These are phyloP conservation scores for Neoarthrinium moseri DNA, from an alignment of 2,329 filamentous ascomycete genomes.

Conservation along the genomic window DNA sequence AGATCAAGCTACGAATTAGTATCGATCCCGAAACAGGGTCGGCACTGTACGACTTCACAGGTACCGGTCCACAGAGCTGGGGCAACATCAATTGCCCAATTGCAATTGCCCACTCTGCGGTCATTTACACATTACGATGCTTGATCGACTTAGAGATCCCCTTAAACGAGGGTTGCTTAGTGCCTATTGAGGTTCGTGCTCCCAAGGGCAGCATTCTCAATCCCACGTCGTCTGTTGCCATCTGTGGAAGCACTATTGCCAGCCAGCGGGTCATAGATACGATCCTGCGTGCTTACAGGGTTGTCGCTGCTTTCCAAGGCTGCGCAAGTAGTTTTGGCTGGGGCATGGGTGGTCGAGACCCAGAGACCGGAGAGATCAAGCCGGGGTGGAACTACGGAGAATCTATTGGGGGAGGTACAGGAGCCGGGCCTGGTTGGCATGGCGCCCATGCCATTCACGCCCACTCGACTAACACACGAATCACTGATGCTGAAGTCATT, in stretches of 20 bases:
- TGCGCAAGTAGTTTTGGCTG: slow-evolving; percentile 59
- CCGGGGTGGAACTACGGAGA: slow-evolving; percentile 73
- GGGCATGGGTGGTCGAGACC: slow-evolving; percentile 20
- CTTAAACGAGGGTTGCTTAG: slow-evolving; percentile 70
- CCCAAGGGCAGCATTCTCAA: slow-evolving; percentile 27
- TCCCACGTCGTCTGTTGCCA: slow-evolving; percentile 17
- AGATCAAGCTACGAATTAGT: slow-evolving; percentile 20
- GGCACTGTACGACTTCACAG: slow-evolving; percentile 53
- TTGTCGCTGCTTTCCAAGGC: slow-evolving; percentile 28
- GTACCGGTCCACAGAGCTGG: slow-evolving; percentile 51
- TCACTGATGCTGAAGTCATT: slow-evolving; percentile 69
- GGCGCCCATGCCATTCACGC: slow-evolving; percentile 67
- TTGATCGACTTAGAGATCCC: slow-evolving; percentile 72
- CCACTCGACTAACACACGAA: slow-evolving; percentile 74
- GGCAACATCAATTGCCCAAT: slow-evolving; percentile 26
- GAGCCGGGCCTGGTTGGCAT: slow-evolving; percentile 64
- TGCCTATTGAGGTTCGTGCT: slow-evolving; percentile 16
- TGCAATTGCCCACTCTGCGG: slow-evolving; percentile 26
- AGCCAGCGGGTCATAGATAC: slow-evolving; percentile 13
- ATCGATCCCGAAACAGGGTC: slow-evolving; percentile 69
- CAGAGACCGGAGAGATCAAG: slow-evolving; percentile 10
- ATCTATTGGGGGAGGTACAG: slow-evolving; percentile 68
- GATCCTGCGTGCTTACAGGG: slow-evolving; percentile 11
- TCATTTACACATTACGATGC: slow-evolving; percentile 44
- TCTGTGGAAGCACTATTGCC: slow-evolving; percentile 16